Percentiles rank a stretch among this genome's conserved stretches.
phyloP scores from a whole-genome alignment of 768 basidiomycete genomes.

The Boletus subcaerulescens region DNA sequence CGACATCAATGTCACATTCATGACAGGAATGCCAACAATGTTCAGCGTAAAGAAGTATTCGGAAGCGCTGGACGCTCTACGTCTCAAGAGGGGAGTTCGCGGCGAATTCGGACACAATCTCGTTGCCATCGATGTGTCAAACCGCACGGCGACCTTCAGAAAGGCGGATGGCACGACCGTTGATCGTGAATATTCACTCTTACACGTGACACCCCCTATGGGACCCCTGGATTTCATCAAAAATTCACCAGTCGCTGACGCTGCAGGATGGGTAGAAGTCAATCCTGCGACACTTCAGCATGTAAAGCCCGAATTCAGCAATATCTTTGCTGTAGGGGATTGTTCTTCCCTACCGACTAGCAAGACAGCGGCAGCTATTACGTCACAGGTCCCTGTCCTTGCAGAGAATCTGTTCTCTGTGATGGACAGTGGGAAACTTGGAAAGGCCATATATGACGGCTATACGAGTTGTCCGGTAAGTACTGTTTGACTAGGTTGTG shows the following conservation, averaged over 20 bases:
- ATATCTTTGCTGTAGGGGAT: constrained; percentile 92
- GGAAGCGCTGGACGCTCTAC: constrained; percentile 75
- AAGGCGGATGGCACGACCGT: constrained; percentile 65
- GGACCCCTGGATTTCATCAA: constrained; percentile 83
- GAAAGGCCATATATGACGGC: constrained; percentile 76
- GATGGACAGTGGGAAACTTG: constrained; percentile 68
- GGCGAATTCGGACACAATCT: constrained; percentile 84
- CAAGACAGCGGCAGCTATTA: constrained; percentile 95
- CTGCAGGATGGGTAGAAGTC: constrained; percentile 87
- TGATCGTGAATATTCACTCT: constrained; percentile 72
- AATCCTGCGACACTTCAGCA: constrained; percentile 80
- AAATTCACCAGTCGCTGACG: constrained; percentile 72
- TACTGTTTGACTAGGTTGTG: constrained; percentile 8
- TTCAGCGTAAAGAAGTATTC: constrained; percentile 97
- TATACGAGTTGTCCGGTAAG: constrained; percentile 86
- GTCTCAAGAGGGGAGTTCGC: constrained; percentile 76
- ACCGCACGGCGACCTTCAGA: constrained; percentile 83
- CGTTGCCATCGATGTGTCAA: constrained; percentile 63
- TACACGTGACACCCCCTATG: constrained; percentile 93
- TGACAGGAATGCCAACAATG: constrained; percentile 93
- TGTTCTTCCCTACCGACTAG: constrained; percentile 89
- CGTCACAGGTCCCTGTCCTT: constrained; percentile 86
- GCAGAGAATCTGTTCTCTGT: constrained; percentile 83
- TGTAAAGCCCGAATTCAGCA: constrained; percentile 71
- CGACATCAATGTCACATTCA: constrained; percentile 69